phyloP scores from a whole-genome alignment of 495 filamentous ascomycete species.

The Penicillium ochrochloron region DNA sequence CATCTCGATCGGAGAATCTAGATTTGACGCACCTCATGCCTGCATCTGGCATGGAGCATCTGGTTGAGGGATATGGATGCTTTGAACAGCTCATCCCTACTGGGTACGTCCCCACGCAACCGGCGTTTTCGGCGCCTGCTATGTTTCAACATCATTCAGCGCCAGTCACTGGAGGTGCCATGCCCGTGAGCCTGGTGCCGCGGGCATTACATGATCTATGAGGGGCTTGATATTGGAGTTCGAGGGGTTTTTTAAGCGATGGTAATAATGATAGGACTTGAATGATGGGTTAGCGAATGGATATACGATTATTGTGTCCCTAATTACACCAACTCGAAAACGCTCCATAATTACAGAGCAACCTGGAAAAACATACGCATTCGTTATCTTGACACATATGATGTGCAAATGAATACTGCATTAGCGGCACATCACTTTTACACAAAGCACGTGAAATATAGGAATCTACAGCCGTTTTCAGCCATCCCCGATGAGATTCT shows the following conservation, averaged over 20 bases:
- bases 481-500: not conserved
- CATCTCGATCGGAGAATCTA: conserved; percentile 22
- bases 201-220: conserved; percentile 35
- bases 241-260: not conserved
- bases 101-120: conserved; percentile 22
- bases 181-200: conserved; percentile 35
- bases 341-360: not conserved
- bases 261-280: not conserved
- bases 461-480: not conserved
- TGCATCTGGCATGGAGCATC: conserved; percentile 23
- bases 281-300: conserved; percentile 3
- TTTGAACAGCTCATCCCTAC: conserved; percentile 32
- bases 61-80: conserved; percentile 32
- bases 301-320: conserved; percentile 1
- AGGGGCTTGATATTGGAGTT: conserved; percentile 5
- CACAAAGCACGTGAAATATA: not conserved
- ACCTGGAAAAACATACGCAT: not conserved
- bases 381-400: conserved; percentile 6
- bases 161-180: conserved; percentile 30
- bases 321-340: not conserved
- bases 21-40: conserved; percentile 32
- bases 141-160: conserved; percentile 29
- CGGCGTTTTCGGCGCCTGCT: conserved; percentile 16
- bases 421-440: not conserved
- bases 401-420: not conserved